A percentile compares a stretch with the other conserved stretches of the same genome.
These are phyloP conservation scores for Pichia scutulata DNA, from an alignment of 805 yeast species.

Conservation along the genomic window DNA sequence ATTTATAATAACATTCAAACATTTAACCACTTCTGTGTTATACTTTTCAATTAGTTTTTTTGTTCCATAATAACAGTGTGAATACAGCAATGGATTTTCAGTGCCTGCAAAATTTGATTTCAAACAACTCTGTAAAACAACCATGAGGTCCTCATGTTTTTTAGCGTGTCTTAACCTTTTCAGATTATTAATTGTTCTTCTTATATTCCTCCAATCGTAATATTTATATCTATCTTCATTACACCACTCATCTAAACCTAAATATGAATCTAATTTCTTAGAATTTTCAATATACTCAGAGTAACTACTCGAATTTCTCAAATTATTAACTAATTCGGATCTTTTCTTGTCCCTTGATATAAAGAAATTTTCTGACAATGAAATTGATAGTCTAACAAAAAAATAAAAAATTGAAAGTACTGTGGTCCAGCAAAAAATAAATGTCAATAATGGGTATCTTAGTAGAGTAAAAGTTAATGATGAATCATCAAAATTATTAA, in stretches of 20 bases:
- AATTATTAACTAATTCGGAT: constrained; percentile 37
- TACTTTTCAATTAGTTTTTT: constrained; percentile 51
- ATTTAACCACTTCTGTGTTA: constrained; percentile 41
- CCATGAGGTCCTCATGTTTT: constrained; percentile 40
- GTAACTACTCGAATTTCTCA: constrained; percentile 44
- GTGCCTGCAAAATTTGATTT: constrained; percentile 73
- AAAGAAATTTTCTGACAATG: constrained; percentile 46
- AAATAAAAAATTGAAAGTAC: constrained; percentile 44
- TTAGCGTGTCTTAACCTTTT: constrained; percentile 26
- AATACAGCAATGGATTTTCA: constrained; percentile 62
- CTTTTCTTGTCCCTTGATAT: constrained; percentile 58
- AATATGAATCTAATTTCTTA: constrained; percentile 42
- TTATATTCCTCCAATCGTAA: constrained; percentile 59
- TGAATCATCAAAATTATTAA: constrained; percentile 11
- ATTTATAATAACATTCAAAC: constrained; percentile 37
- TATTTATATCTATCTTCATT: constrained; percentile 51
- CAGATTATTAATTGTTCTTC: constrained; percentile 39
- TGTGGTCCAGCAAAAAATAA: constrained; percentile 46
- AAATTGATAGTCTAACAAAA: constrained; percentile 50
- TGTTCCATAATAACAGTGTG: constrained; percentile 72
- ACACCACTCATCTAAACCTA: constrained; percentile 61
- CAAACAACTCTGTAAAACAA: constrained; percentile 56
- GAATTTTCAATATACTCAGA: constrained; percentile 61
- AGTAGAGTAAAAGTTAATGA: constrained; percentile 37
- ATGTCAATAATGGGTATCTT: constrained; percentile 57